Percentiles rank a stretch among this genome's conserved stretches.
phyloP scores from a whole-genome alignment of 352 stramenopile species.

The Phytopythium oedochilum region DNA sequence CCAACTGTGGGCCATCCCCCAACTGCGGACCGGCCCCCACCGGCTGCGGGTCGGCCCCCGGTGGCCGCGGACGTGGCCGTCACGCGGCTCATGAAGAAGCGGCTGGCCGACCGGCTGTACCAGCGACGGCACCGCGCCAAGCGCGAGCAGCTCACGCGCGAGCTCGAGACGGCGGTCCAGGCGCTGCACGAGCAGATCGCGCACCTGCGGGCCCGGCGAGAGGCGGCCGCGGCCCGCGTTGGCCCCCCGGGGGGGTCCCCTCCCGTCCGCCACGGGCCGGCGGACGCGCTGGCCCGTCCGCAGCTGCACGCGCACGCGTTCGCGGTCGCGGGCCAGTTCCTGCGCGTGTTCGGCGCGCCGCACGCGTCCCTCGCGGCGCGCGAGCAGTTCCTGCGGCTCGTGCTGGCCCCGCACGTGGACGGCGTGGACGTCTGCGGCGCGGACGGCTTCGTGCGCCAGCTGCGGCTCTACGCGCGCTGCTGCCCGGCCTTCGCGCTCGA shows the following conservation, averaged over 20 bases:
- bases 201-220: constrained; percentile 5
- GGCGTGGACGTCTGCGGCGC: constrained; percentile 11
- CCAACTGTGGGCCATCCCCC: too few relatives aligned
- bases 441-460: constrained; percentile 26
- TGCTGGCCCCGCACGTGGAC: constrained; percentile 19
- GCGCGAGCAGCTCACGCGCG: constrained; percentile 14
- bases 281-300: neutral
- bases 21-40: neutral
- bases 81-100: constrained; percentile 13
- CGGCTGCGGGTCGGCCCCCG: neutral
- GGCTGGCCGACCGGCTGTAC: constrained; percentile 30
- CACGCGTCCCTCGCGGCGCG: constrained; percentile 6
- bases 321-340: constrained; percentile 21
- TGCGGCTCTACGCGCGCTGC: constrained; percentile 19
- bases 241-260: neutral
- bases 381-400: constrained; percentile 20
- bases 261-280: neutral
- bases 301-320: constrained; percentile 14
- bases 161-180: constrained; percentile 17
- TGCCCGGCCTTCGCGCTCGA: constrained; percentile 17
- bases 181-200: constrained; percentile 20
- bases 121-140: constrained; percentile 33
- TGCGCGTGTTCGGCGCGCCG: constrained; percentile 17
- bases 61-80: neutral
- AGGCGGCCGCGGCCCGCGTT: neutral